A percentile compares a stretch with the other conserved stretches of the same genome.
These are phyloP conservation scores for Ustilago cynodontis DNA, from an alignment of 1,284 basidiomycete genomes.

Conservation along the genomic window DNA sequence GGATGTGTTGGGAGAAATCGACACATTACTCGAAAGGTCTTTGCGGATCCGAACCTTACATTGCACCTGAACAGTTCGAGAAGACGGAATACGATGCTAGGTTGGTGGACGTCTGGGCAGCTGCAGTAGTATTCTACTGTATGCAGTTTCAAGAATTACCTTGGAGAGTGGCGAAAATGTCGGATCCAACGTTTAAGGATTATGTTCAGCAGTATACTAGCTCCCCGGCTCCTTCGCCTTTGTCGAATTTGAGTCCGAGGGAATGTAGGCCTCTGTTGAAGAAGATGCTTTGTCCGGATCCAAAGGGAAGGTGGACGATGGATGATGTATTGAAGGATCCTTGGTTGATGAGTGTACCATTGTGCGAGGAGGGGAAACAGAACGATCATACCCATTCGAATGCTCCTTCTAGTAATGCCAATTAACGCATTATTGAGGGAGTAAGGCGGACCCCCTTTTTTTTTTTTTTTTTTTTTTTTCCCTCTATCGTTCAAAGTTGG, in stretches of 20 bases:
- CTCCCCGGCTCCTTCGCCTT: conserved; percentile 71
- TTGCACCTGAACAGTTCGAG: conserved; percentile 96
- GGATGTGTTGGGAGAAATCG: conserved; percentile 96
- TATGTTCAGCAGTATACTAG: conserved; percentile 79
- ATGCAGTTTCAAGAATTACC: conserved; percentile 74
- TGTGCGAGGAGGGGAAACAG: conserved; percentile 41
- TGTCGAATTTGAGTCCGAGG: conserved; percentile 88
- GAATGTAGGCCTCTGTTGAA: conserved; percentile 87
- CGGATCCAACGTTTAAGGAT: conserved; percentile 84
- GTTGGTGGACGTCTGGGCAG: conserved; percentile 97
- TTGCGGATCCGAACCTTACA: conserved; percentile 97
- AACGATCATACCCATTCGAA: conserved; percentile 53
- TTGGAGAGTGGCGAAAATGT: conserved; percentile 91
- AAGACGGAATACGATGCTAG: conserved; percentile 98
- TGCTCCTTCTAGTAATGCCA: conserved; percentile 18
- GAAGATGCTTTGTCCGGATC: conserved; percentile 96
- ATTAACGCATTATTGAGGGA: not conserved
- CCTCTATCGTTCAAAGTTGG: no score
- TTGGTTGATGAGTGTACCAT: conserved; percentile 76
- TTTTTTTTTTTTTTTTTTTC: not conserved
- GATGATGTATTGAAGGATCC: conserved; percentile 86
- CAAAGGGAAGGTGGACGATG: conserved; percentile 81
- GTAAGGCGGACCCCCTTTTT: not conserved
- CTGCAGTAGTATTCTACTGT: conserved; percentile 97
- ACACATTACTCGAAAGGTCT: conserved; percentile 96